Evolutionary conservation across 805 yeast genomes (phyloP).

Genomic region (Debaryomyces prosopidis): DNA sequence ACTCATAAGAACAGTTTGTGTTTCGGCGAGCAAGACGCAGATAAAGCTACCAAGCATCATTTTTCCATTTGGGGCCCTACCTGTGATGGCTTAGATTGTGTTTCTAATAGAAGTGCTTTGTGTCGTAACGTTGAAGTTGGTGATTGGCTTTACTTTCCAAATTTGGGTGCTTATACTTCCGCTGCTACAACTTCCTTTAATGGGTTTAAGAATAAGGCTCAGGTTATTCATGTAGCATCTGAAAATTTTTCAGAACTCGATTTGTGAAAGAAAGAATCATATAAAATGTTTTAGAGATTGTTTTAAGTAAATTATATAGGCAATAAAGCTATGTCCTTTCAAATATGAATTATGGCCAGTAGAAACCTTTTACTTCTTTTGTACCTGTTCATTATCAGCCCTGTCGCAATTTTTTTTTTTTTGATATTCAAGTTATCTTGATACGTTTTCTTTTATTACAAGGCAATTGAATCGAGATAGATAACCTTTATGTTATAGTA

Average conservation of each 20-base stretch:
- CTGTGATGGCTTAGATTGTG: constrained; percentile 93
- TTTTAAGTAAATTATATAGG: background rate
- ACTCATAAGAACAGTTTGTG: constrained; percentile 51
- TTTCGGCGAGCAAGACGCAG: constrained; percentile 24
- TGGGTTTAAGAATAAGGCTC: constrained; percentile 70
- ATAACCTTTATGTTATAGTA: background rate
- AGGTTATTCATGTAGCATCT: constrained; percentile 57
- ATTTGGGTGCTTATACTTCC: constrained; percentile 88
- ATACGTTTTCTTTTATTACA: background rate
- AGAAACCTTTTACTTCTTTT: background rate
- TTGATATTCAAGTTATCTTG: background rate
- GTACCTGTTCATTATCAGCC: background rate
- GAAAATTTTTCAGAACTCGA: constrained; percentile 6
- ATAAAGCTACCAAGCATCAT: constrained; percentile 23
- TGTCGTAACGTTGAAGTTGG: constrained; percentile 70
- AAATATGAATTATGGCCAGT: too few species aligned
- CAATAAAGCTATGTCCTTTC: too few species aligned
- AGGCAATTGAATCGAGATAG: background rate
- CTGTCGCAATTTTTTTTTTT: too few species aligned
- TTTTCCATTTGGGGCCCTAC: constrained; percentile 98
- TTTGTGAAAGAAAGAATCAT: background rate
- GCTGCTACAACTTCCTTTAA: constrained; percentile 93
- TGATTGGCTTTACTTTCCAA: constrained; percentile 87
- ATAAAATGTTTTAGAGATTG: background rate
- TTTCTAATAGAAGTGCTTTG: constrained; percentile 53